Conservation (phyloP, 108 stramenopile genomes). For the Nannochloropsis granulata region DNA sequence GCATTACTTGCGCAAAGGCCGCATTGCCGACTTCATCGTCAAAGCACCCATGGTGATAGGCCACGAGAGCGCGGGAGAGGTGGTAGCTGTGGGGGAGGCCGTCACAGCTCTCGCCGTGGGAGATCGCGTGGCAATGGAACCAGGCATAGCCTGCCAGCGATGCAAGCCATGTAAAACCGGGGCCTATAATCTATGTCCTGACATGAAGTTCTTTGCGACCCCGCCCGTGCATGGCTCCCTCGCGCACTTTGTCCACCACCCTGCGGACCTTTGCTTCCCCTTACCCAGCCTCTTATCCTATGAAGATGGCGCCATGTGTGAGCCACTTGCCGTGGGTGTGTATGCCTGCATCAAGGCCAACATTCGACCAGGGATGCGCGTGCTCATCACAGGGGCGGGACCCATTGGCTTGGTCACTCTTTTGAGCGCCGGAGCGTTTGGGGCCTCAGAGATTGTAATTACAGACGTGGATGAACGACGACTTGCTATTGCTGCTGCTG, state of each 20-base stretch:
- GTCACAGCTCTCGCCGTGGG: slow-evolving; percentile 10
- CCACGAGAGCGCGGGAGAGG: slow-evolving; percentile 28
- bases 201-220: slow-evolving; percentile 33
- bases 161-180: slow-evolving; percentile 30
- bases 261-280: slow-evolving; percentile 33
- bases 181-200: slow-evolving; percentile 26
- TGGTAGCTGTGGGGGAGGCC: slow-evolving; percentile 9
- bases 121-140: slow-evolving; percentile 29
- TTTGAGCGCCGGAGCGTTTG: slow-evolving; percentile 26
- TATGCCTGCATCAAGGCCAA: slow-evolving; percentile 22
- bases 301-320: slow-evolving; percentile 38
- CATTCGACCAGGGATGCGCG: not conserved
- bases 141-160: slow-evolving; percentile 25
- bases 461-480: slow-evolving; percentile 22
- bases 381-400: slow-evolving; percentile 18
- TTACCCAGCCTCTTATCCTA: slow-evolving; percentile 18
- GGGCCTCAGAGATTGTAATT: slow-evolving; percentile 10
- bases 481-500: slow-evolving; percentile 4
- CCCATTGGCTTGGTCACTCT: slow-evolving; percentile 28
- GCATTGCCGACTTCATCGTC: slow-evolving; percentile 27
- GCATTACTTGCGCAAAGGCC: slow-evolving; percentile 35
- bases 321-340: slow-evolving; percentile 34
- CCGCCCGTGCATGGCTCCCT: slow-evolving; percentile 37
- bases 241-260: slow-evolving; percentile 28
- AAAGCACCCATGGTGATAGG: slow-evolving; percentile 34